Conservation (phyloP, 2,329 filamentous ascomycete genomes). For the Aureobasidium zeae region DNA sequence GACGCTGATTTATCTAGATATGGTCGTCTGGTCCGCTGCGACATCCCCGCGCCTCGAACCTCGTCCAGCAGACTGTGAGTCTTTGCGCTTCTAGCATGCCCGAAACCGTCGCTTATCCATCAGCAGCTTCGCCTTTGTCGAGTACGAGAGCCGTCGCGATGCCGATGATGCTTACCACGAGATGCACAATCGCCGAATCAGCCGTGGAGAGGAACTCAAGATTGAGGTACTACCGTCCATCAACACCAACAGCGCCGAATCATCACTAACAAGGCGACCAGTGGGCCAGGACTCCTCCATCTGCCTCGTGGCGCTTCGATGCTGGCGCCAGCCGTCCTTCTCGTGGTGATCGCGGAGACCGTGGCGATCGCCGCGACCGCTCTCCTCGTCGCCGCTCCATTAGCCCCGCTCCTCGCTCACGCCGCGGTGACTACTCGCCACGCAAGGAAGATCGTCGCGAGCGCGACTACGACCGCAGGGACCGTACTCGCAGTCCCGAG, state of each 20-base stretch:
- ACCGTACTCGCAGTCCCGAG: constrained; percentile 57
- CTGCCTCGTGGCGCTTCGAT: constrained; percentile 97
- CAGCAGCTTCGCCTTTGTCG: constrained; percentile 84
- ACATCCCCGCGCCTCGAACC: constrained; percentile 92
- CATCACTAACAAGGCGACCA: too few relatives aligned
- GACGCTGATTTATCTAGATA: constrained; percentile 52
- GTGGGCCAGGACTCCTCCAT: constrained; percentile 98
- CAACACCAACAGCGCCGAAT: background rate
- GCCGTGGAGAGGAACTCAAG: constrained; percentile 89
- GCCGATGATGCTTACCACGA: constrained; percentile 98
- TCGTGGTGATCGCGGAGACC: constrained; percentile 8
- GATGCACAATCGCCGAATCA: constrained; percentile 99
- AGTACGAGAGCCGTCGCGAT: constrained; percentile 97
- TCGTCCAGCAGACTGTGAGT: constrained; percentile 92
- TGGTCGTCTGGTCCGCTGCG: constrained; percentile 93
- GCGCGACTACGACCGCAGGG: constrained; percentile 59
- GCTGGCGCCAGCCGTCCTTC: constrained; percentile 46
- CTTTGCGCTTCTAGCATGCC: background rate
- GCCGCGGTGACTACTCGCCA: constrained; percentile 63
- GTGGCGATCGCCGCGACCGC: constrained; percentile 36
- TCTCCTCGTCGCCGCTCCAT: constrained; percentile 60
- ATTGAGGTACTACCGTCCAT: constrained; percentile 62
- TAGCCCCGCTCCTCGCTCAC: constrained; percentile 57
- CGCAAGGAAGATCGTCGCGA: constrained; percentile 57
- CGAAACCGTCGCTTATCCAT: background rate